phyloP scores from a whole-genome alignment of 2,329 filamentous ascomycete species.

The Ilyonectria destructans region DNA sequence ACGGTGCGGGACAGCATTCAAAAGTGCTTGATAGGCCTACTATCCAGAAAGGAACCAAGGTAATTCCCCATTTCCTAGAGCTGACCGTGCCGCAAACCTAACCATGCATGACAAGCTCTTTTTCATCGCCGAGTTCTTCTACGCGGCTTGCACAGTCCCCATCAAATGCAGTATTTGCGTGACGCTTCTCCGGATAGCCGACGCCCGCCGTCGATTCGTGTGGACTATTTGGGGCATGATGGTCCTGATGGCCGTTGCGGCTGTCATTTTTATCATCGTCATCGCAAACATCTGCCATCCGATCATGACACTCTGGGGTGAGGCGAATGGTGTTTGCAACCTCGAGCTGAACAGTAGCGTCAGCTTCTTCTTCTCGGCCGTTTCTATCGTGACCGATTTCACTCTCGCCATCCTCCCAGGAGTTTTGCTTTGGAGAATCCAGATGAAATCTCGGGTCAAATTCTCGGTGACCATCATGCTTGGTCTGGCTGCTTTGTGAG shows the following conservation, averaged over 20 bases:
- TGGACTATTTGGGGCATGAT: constrained; percentile 39
- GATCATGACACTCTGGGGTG: constrained; percentile 45
- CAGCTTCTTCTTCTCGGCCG: constrained; percentile 48
- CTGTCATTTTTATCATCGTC: constrained; percentile 42
- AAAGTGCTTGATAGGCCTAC: constrained; percentile 5
- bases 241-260: constrained; percentile 25
- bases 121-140: constrained; percentile 44
- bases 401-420: constrained; percentile 45
- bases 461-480: constrained; percentile 41
- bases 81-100: not conserved
- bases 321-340: constrained; percentile 39
- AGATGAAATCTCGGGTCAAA: constrained; percentile 47
- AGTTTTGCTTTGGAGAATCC: constrained; percentile 47
- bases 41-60: constrained; percentile 41
- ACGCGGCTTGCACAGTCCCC: constrained; percentile 40
- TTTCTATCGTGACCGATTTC: constrained; percentile 49
- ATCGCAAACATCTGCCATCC: constrained; percentile 47
- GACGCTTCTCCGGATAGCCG: constrained; percentile 49
- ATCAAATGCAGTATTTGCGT: constrained; percentile 51
- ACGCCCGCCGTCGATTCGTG: constrained; percentile 33
- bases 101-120: constrained; percentile 32
- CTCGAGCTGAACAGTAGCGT: constrained; percentile 37
- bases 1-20: constrained; percentile 37
- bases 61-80: not conserved
- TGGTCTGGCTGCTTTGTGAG: constrained; percentile 44